Conservation (phyloP, 345 rosid species). For the Eucalyptus lansdowneana region DNA sequence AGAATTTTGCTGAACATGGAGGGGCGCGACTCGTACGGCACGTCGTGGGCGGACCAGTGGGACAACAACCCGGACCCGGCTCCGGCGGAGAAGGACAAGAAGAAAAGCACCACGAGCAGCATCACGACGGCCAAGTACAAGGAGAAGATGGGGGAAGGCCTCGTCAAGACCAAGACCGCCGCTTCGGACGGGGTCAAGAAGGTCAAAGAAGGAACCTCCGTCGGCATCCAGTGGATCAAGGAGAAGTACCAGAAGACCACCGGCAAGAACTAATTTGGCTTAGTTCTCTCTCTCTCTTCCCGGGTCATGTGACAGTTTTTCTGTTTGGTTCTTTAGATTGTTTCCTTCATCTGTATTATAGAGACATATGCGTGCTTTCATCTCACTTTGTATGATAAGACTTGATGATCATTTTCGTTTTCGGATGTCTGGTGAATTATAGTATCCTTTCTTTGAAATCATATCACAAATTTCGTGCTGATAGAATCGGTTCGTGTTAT, state of each 20-base stretch:
- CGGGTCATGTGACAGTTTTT: not conserved
- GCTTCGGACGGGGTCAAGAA: slow-evolving; percentile 24
- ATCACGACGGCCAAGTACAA: slow-evolving; percentile 39
- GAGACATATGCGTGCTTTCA: not conserved
- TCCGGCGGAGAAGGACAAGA: slow-evolving; percentile 1
- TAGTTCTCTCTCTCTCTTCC: not conserved
- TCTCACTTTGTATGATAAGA: not conserved
- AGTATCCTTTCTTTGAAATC: not conserved
- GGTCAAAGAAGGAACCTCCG: slow-evolving; percentile 27
- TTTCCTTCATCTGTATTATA: not conserved
- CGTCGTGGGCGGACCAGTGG: slow-evolving; percentile 92
- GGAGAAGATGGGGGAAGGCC: slow-evolving; percentile 41
- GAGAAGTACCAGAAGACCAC: slow-evolving; percentile 26
- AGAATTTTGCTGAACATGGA: not conserved
- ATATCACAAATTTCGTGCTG: not conserved
- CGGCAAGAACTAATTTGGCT: not conserved
- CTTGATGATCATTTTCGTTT: not conserved
- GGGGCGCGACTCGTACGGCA: slow-evolving; percentile 15
- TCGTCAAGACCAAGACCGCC: slow-evolving; percentile 24
- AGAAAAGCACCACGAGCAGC: not conserved
- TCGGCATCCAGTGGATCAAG: slow-evolving; percentile 31
- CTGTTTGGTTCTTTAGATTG: not conserved
- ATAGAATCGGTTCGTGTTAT: not conserved
- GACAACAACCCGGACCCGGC: slow-evolving; percentile 19
- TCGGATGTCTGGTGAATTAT: not conserved